A percentile compares a stretch with the other conserved stretches of the same genome.
Evolutionary conservation across 495 filamentous ascomycete species (phyloP).

Genomic region (Cenococcum geophilum): DNA sequence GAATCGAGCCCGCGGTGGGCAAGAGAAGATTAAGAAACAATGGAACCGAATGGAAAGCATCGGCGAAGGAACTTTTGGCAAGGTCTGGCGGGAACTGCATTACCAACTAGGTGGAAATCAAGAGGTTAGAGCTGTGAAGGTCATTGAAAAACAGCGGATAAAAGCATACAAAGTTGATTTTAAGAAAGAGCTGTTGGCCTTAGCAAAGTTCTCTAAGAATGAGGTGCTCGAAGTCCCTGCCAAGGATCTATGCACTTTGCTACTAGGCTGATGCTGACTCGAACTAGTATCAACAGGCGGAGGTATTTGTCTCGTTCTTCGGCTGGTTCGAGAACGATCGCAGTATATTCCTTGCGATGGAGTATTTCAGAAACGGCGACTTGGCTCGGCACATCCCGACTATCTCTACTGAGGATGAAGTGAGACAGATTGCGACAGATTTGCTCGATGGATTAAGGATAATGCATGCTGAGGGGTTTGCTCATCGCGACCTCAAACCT

Average conservation of each 20-base stretch:
- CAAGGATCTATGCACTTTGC: background rate
- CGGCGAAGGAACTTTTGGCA: slow-evolving; percentile 18
- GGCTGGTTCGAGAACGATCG: slow-evolving; percentile 3
- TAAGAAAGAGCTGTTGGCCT: slow-evolving; percentile 28
- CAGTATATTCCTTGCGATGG: slow-evolving; percentile 4
- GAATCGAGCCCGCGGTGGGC: slow-evolving; percentile 9
- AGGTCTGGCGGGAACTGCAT: slow-evolving; percentile 19
- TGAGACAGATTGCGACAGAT: slow-evolving; percentile 4
- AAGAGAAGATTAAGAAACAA: slow-evolving; percentile 14
- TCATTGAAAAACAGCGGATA: slow-evolving; percentile 12
- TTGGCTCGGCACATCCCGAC: slow-evolving; percentile 2
- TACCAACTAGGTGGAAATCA: slow-evolving; percentile 3
- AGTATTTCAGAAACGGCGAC: slow-evolving; percentile 4
- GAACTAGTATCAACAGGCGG: background rate
- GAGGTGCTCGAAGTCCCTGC: slow-evolving; percentile 3
- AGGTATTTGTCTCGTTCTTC: slow-evolving; percentile 6
- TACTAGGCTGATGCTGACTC: background rate
- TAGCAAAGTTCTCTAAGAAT: slow-evolving; percentile 27
- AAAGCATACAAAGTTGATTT: slow-evolving; percentile 20
- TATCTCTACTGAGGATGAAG: slow-evolving; percentile 9
- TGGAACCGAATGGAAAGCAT: slow-evolving; percentile 10
- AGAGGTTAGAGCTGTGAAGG: slow-evolving; percentile 24
- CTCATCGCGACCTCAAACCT: slow-evolving; percentile 6
- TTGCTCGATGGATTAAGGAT: slow-evolving; percentile 2
- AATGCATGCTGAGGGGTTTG: slow-evolving; percentile 7